Evolutionary conservation across 148 eudicot species (phyloP).

Genomic region (Diospyros kaki): DNA sequence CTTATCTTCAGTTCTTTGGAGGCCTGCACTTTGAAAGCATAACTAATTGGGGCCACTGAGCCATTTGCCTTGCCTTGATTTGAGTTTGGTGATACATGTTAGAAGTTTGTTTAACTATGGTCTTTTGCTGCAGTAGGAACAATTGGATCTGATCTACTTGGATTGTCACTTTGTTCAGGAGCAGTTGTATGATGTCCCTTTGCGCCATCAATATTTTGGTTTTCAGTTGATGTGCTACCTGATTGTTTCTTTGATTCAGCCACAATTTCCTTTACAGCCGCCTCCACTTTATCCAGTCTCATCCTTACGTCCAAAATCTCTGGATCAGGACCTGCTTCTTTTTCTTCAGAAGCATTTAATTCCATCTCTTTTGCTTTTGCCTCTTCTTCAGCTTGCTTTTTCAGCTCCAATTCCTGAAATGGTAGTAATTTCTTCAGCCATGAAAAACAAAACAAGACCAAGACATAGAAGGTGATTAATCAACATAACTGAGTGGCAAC

Average conservation of each 20-base stretch:
- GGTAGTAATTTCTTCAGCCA: not conserved
- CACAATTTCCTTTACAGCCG: conserved; percentile 59
- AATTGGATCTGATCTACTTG: conserved; percentile 15
- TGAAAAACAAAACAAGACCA: conserved; percentile 4
- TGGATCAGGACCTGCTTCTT: conserved; percentile 30
- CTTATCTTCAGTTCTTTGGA: conserved; percentile 10
- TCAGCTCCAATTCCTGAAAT: conserved; percentile 59
- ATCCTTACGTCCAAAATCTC: conserved; percentile 58
- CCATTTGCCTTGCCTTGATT: conserved; percentile 14
- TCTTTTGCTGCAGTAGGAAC: conserved; percentile 7
- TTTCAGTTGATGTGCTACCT: conserved; percentile 19
- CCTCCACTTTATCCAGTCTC: conserved; percentile 69
- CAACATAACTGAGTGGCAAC: not conserved
- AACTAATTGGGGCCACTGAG: conserved; percentile 11
- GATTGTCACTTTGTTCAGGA: not conserved
- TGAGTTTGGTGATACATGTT: conserved; percentile 7
- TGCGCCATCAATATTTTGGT: conserved; percentile 20
- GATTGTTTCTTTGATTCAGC: conserved; percentile 47
- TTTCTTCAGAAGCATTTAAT: conserved; percentile 44
- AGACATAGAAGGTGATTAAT: conserved; percentile 1
- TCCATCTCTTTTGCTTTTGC: conserved; percentile 51
- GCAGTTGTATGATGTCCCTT: conserved; percentile 16
- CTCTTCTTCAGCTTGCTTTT: conserved; percentile 70
- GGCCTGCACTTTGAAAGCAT: conserved; percentile 7
- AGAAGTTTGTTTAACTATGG: conserved; percentile 8